Percentiles rank a stretch among this genome's conserved stretches.
Evolutionary conservation across 108 stramenopile species (phyloP).

Genomic region (Nitzschia palea): DNA sequence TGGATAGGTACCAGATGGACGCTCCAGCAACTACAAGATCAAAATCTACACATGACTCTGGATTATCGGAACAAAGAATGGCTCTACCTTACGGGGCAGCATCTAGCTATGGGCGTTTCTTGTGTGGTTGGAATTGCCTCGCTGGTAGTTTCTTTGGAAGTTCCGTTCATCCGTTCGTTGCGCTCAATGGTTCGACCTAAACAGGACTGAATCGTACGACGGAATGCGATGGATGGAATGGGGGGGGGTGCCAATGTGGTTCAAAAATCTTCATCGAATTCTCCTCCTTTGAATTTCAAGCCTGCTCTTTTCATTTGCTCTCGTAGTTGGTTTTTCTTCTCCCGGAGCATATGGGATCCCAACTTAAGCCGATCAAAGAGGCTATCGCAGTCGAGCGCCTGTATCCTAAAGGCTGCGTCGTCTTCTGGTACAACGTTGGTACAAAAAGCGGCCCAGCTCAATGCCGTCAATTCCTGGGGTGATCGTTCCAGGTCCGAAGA

Average conservation of each 20-base stretch:
- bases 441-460: constrained; percentile 84
- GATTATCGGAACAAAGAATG: constrained; percentile 42
- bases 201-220: constrained; percentile 6
- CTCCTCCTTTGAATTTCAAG: constrained; percentile 14
- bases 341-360: constrained; percentile 63
- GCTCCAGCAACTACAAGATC: constrained; percentile 10
- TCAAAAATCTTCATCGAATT: constrained; percentile 24
- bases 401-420: constrained; percentile 56
- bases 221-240: background rate
- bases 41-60: constrained; percentile 24
- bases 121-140: constrained; percentile 37
- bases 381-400: constrained; percentile 64
- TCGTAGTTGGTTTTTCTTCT: constrained; percentile 53
- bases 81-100: constrained; percentile 54
- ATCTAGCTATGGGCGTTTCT: constrained; percentile 49
- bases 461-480: constrained; percentile 69
- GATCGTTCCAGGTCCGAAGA: constrained; percentile 29
- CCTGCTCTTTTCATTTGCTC: constrained; percentile 47
- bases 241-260: background rate
- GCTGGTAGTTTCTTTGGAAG: constrained; percentile 36
- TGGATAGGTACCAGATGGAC: constrained; percentile 42
- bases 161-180: constrained; percentile 40
- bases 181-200: constrained; percentile 30
- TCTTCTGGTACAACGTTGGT: constrained; percentile 45
- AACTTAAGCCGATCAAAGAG: constrained; percentile 65